These are phyloP conservation scores for Curvularia spicifera DNA, from an alignment of 2,329 filamentous ascomycete species.

Conservation along the genomic window DNA sequence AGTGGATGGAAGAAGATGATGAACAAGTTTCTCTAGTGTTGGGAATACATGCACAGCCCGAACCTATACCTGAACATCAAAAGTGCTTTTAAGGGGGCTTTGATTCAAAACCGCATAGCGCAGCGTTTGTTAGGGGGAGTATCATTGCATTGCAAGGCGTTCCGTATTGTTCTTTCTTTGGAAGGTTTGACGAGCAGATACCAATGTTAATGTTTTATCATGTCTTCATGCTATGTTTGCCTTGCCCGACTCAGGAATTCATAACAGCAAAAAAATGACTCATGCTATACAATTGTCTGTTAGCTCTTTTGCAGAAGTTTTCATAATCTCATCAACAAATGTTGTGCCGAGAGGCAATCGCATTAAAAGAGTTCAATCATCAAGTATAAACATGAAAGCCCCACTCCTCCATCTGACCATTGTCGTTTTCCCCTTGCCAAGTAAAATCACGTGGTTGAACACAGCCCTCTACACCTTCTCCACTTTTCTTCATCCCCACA, in stretches of 20 bases:
- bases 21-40: constrained; percentile 31
- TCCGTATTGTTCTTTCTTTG: constrained; percentile 12
- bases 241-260: not conserved
- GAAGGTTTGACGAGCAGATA: constrained; percentile 15
- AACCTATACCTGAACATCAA: constrained; percentile 6
- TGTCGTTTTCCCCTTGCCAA: not conserved
- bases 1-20: constrained; percentile 42
- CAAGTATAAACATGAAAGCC: not conserved
- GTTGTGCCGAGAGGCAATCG: not conserved
- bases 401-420: not conserved
- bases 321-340: not conserved
- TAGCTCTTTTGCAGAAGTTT: not conserved
- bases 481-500: constrained; percentile 28
- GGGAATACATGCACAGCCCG: not conserved
- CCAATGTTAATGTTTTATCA: constrained; percentile 24
- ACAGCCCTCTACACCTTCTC: not conserved
- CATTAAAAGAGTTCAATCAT: not conserved
- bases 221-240: not conserved
- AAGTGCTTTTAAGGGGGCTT: constrained; percentile 22
- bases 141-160: constrained; percentile 31
- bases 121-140: constrained; percentile 19
- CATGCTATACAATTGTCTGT: no score
- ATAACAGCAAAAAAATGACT: not conserved
- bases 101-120: constrained; percentile 24
- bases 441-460: not conserved